A percentile compares a stretch with the other conserved stretches of the same genome.
Conservation (phyloP, 352 stramenopile species). For the Thraustochytrium striatum region DNA sequence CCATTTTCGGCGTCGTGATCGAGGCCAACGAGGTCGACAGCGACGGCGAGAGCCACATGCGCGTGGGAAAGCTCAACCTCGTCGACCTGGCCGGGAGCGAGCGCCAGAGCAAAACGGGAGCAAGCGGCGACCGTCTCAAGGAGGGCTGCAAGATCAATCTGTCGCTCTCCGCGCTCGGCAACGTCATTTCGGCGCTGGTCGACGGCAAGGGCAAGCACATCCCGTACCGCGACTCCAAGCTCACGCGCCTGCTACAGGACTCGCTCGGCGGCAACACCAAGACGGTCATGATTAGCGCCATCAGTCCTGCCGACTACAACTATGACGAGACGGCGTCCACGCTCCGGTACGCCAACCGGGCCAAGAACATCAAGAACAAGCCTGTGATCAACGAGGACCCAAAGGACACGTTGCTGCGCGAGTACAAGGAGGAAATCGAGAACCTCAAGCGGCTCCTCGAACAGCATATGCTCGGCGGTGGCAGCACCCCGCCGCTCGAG, state of each 20-base stretch:
- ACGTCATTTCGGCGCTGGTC: conserved; percentile 62
- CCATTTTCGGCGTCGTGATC: conserved; percentile 79
- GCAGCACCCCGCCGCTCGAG: neutral
- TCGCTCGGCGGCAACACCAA: conserved; percentile 93
- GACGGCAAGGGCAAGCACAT: conserved; percentile 68
- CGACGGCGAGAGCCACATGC: conserved; percentile 52
- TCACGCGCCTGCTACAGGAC: conserved; percentile 91
- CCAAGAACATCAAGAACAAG: conserved; percentile 97
- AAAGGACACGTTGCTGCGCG: conserved; percentile 80
- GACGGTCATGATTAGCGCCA: conserved; percentile 91
- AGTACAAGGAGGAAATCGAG: conserved; percentile 77
- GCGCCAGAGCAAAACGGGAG: conserved; percentile 63
- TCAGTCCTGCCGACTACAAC: conserved; percentile 91
- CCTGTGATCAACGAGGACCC: conserved; percentile 92
- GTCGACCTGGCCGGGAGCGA: conserved; percentile 62
- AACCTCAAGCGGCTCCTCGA: conserved; percentile 80
- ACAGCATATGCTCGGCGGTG: neutral
- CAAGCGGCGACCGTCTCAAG: conserved; percentile 62
- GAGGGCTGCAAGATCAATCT: conserved; percentile 67
- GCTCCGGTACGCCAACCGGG: conserved; percentile 90
- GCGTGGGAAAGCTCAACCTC: conserved; percentile 58
- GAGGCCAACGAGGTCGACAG: conserved; percentile 64
- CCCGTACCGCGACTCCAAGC: conserved; percentile 93
- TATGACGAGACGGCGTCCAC: conserved; percentile 92
- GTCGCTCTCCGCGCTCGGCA: conserved; percentile 62